phyloP scores from a whole-genome alignment of 2,329 filamentous ascomycete genomes.

The Stromatinia cepivora region DNA sequence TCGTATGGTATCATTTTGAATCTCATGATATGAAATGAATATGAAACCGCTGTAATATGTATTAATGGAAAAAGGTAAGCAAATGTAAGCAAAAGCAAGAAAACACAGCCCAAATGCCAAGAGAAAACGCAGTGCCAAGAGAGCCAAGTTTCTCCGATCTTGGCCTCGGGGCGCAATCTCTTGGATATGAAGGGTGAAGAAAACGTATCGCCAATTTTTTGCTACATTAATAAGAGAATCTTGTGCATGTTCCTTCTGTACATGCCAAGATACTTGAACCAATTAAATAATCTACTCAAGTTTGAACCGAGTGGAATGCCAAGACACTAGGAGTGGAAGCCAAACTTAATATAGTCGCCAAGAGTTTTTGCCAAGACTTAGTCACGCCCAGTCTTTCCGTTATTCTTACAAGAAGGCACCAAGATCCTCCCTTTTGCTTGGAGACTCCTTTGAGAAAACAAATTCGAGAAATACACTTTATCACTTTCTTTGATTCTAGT shows the following conservation, averaged over 20 bases:
- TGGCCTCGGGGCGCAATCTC: slow-evolving; percentile 25
- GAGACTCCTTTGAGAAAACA: background rate
- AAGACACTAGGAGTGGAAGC: slow-evolving; percentile 21
- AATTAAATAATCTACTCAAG: background rate
- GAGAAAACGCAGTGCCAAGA: slow-evolving; percentile 8
- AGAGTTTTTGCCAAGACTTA: slow-evolving; percentile 4
- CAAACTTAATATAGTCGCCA: background rate
- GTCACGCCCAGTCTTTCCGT: slow-evolving; percentile 14
- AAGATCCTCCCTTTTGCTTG: slow-evolving; percentile 18
- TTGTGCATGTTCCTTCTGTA: slow-evolving; percentile 5
- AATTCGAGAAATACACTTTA: background rate
- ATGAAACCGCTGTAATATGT: slow-evolving; percentile 1
- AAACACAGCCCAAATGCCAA: slow-evolving; percentile 21
- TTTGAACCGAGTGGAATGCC: slow-evolving; percentile 20
- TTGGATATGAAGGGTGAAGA: background rate
- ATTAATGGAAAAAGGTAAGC: background rate
- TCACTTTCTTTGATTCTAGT: background rate
- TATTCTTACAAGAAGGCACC: slow-evolving; percentile 20
- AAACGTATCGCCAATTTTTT: background rate
- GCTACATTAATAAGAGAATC: background rate
- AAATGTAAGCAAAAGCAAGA: background rate
- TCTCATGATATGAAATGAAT: background rate
- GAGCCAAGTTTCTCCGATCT: slow-evolving; percentile 25
- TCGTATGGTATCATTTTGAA: too few species aligned
- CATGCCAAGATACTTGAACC: slow-evolving; percentile 5